Percentiles rank a stretch among this genome's conserved stretches.
phyloP scores from a whole-genome alignment of 2,329 filamentous ascomycete species.

The Diplocarpon mali region DNA sequence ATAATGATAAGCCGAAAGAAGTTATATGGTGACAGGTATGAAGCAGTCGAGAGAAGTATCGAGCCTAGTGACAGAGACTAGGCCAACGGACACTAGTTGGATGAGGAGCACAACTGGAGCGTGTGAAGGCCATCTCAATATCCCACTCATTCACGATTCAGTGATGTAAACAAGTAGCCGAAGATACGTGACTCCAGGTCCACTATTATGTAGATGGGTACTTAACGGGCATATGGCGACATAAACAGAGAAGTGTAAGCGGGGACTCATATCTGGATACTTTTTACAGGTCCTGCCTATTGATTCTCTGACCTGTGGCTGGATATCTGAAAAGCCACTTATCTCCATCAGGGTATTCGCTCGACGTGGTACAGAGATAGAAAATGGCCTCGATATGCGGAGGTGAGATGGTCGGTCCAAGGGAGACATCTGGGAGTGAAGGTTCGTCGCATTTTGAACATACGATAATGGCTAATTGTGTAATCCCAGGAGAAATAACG shows the following conservation, averaged over 20 bases:
- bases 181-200: no score
- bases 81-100: no score
- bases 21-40: no score
- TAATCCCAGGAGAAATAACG: no score
- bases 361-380: constrained; percentile 10
- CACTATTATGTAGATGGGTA: no score
- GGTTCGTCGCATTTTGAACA: constrained; percentile 11
- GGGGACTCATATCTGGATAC: constrained; percentile 47
- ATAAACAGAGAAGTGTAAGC: no score
- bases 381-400: constrained; percentile 13
- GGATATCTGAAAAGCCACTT: constrained; percentile 60
- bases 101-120: no score
- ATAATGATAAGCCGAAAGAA: no score
- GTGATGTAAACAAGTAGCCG: neutral
- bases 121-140: no score
- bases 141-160: neutral
- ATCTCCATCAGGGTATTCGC: constrained; percentile 52
- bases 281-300: constrained; percentile 56
- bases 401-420: constrained; percentile 1
- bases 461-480: neutral
- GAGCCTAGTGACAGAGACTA: no score
- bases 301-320: constrained; percentile 61
- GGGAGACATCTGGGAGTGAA: constrained; percentile 8
- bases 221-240: no score
- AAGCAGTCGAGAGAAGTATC: no score